Percentiles rank a stretch among this genome's conserved stretches.
phyloP scores from a whole-genome alignment of 1,139 yeast genomes.

The Candida sp. region DNA sequence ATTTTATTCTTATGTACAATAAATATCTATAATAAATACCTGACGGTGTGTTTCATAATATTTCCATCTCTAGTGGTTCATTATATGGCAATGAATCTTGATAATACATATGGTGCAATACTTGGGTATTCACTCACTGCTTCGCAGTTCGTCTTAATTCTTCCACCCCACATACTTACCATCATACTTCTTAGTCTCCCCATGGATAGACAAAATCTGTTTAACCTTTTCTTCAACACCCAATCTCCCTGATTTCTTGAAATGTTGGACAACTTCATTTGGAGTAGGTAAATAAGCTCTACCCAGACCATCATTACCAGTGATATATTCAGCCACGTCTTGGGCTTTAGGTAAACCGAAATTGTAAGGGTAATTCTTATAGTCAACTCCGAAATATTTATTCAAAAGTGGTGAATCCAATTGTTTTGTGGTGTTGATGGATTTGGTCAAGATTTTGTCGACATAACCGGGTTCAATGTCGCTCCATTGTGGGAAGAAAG shows the following conservation, averaged over 20 bases:
- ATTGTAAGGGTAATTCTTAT: slow-evolving; percentile 63
- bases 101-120: too few relatives aligned
- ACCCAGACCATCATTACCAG: slow-evolving; percentile 61
- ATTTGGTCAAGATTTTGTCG: slow-evolving; percentile 16
- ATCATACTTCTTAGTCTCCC: slow-evolving; percentile 55
- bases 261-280: slow-evolving; percentile 60
- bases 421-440: slow-evolving; percentile 25
- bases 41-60: too few relatives aligned
- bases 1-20: too few relatives aligned
- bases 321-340: slow-evolving; percentile 55
- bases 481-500: slow-evolving; percentile 50
- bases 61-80: too few relatives aligned
- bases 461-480: slow-evolving; percentile 20
- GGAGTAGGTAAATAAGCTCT: slow-evolving; percentile 67
- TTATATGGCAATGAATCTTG: too few relatives aligned
- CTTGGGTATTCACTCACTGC: too few relatives aligned
- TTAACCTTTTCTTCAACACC: slow-evolving; percentile 63
- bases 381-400: slow-evolving; percentile 49
- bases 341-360: slow-evolving; percentile 77
- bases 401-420: slow-evolving; percentile 39
- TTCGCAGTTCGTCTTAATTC: slow-evolving; percentile 9
- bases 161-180: slow-evolving; percentile 62
- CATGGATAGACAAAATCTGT: slow-evolving; percentile 56
- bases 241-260: slow-evolving; percentile 50
- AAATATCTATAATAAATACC: too few relatives aligned